phyloP scores from a whole-genome alignment of 257 asterid species.

The Rubia yunnanensis region DNA sequence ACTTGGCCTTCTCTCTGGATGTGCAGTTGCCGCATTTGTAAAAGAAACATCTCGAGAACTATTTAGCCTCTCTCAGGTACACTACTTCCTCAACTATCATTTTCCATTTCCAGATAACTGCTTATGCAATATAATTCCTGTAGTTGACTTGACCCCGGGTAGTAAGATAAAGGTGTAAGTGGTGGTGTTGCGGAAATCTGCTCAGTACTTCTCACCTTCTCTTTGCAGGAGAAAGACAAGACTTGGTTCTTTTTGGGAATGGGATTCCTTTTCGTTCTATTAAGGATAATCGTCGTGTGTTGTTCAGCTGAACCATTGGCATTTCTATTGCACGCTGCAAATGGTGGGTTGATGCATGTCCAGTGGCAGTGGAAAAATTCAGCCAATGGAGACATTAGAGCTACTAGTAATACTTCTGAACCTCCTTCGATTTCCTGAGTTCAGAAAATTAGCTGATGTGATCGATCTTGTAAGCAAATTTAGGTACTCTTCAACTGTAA shows the following conservation, averaged over 20 bases:
- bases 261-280: constrained; percentile 37
- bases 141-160: no score
- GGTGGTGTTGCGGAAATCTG: no score
- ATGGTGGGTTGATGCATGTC: constrained; percentile 58
- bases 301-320: constrained; percentile 20
- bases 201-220: constrained; percentile 4
- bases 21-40: constrained; percentile 31
- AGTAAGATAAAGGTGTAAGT: no score
- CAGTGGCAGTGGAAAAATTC: constrained; percentile 38
- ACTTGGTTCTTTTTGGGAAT: constrained; percentile 30
- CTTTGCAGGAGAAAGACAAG: constrained; percentile 32
- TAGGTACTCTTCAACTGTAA: background rate
- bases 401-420: constrained; percentile 13
- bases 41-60: constrained; percentile 38
- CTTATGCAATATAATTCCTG: background rate
- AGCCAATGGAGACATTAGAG: constrained; percentile 10
- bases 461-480: background rate
- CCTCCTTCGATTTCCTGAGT: constrained; percentile 9
- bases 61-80: constrained; percentile 33
- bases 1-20: constrained; percentile 48
- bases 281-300: constrained; percentile 26
- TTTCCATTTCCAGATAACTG: background rate
- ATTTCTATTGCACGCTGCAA: constrained; percentile 42
- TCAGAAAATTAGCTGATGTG: background rate
- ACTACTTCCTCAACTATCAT: background rate